Evolutionary conservation across 176 grass and related monocot species (phyloP).

Genomic region (Oryza brachyantha): DNA sequence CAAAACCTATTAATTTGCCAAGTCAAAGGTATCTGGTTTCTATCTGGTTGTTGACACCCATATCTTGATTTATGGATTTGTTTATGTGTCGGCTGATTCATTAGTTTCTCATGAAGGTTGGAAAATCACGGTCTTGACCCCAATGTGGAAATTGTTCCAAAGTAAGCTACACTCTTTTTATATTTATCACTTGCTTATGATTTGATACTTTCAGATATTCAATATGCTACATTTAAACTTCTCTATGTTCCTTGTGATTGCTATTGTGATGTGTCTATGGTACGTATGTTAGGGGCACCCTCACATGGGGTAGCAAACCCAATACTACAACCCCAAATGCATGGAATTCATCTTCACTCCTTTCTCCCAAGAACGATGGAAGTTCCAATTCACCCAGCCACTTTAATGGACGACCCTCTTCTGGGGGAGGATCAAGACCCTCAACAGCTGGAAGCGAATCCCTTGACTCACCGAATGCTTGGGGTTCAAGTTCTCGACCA

Average conservation of each 20-base stretch:
- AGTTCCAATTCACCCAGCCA: constrained; percentile 57
- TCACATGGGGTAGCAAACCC: constrained; percentile 84
- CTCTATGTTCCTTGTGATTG: constrained; percentile 13
- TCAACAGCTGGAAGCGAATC: constrained; percentile 95
- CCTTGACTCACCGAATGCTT: constrained; percentile 59
- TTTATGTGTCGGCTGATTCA: constrained; percentile 33
- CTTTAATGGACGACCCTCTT: constrained; percentile 64
- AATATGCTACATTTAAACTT: constrained; percentile 23
- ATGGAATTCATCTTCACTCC: constrained; percentile 73
- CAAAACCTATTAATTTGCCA: constrained; percentile 96
- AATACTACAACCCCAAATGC: constrained; percentile 68
- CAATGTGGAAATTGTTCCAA: constrained; percentile 96
- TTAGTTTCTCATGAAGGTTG: constrained; percentile 68
- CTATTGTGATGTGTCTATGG: constrained; percentile 15
- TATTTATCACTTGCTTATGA: not conserved
- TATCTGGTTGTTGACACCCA: not conserved
- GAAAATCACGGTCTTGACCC: constrained; percentile 96
- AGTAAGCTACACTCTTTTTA: constrained; percentile 53
- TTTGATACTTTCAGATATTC: not conserved
- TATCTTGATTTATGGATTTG: not conserved
- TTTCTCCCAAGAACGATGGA: constrained; percentile 78
- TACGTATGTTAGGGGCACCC: constrained; percentile 68
- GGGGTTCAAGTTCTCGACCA: constrained; percentile 85
- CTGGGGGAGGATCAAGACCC: constrained; percentile 77
- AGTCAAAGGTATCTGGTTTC: constrained; percentile 76